Percentiles rank a stretch among this genome's conserved stretches.
Conservation (phyloP, 2,329 filamentous ascomycete species). For the Trichoderma sp. region DNA sequence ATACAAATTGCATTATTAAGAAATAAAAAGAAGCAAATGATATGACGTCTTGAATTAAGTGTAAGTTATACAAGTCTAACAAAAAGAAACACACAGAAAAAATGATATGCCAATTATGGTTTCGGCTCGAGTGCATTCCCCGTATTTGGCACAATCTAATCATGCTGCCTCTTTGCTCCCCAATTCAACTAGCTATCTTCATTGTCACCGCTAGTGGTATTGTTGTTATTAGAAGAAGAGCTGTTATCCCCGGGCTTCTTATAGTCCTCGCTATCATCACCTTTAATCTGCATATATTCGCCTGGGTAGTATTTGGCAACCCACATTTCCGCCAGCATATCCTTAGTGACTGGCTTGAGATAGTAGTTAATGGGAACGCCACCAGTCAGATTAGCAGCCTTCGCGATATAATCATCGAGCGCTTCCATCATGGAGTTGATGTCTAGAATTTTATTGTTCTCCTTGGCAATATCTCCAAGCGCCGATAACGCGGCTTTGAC, state of each 20-base stretch:
- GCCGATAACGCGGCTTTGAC: neutral
- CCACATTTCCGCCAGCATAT: conserved; percentile 16
- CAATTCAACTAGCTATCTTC: neutral
- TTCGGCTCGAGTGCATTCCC: neutral
- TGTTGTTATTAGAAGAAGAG: neutral
- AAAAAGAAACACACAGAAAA: neutral
- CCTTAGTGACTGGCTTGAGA: neutral
- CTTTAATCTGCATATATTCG: neutral
- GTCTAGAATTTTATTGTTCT: neutral
- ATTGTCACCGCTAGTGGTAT: neutral
- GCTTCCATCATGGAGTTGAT: neutral
- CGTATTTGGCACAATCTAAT: neutral
- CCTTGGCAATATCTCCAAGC: neutral
- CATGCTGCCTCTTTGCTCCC: neutral
- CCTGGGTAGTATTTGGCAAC: neutral
- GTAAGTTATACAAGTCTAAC: neutral
- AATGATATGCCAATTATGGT: neutral
- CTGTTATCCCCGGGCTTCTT: neutral
- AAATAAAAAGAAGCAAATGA: too few species aligned
- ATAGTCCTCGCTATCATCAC: neutral
- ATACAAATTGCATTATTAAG: too few species aligned
- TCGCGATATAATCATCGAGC: neutral
- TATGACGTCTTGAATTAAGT: neutral
- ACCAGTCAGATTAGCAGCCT: neutral
- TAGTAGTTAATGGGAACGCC: conserved; percentile 3